phyloP scores from a whole-genome alignment of 805 yeast species.

The Cyberlindnera euphorbiiphila region DNA sequence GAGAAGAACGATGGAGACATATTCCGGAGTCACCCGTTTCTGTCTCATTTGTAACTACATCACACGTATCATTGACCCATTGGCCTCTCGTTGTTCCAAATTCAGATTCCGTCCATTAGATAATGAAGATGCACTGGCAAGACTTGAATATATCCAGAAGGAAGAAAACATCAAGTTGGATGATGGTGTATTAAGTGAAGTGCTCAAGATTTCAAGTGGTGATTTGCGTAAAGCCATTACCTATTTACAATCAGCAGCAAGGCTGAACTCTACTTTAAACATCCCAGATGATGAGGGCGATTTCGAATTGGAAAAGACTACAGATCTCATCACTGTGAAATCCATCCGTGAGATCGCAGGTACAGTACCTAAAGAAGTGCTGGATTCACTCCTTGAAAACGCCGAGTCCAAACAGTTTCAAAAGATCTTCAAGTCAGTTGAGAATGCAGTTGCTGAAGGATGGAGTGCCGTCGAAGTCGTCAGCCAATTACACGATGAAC shows the following conservation, averaged over 20 bases:
- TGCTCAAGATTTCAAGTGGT: constrained; percentile 75
- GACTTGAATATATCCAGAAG: constrained; percentile 57
- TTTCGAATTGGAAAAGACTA: constrained; percentile 30
- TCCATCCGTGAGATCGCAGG: constrained; percentile 75
- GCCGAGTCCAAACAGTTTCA: constrained; percentile 32
- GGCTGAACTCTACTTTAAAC: constrained; percentile 34
- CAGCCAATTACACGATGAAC: constrained; percentile 65
- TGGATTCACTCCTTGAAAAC: constrained; percentile 39
- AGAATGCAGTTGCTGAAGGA: constrained; percentile 56
- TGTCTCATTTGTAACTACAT: constrained; percentile 95
- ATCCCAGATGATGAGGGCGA: constrained; percentile 34
- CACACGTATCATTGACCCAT: constrained; percentile 93
- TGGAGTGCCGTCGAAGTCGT: constrained; percentile 76
- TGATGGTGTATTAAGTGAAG: constrained; percentile 53
- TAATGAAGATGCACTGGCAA: constrained; percentile 59
- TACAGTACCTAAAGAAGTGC: constrained; percentile 49
- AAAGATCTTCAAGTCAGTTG: constrained; percentile 40
- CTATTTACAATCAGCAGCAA: constrained; percentile 77
- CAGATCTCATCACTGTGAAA: constrained; percentile 35
- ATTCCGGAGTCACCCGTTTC: constrained; percentile 85
- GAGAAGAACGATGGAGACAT: constrained; percentile 91
- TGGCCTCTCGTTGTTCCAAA: constrained; percentile 94
- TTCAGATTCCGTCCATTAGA: constrained; percentile 84
- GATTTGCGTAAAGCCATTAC: constrained; percentile 94
- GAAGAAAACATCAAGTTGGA: constrained; percentile 43